Evolutionary conservation across 495 filamentous ascomycete species (phyloP).

Genomic region (Xeromyces bisporus): DNA sequence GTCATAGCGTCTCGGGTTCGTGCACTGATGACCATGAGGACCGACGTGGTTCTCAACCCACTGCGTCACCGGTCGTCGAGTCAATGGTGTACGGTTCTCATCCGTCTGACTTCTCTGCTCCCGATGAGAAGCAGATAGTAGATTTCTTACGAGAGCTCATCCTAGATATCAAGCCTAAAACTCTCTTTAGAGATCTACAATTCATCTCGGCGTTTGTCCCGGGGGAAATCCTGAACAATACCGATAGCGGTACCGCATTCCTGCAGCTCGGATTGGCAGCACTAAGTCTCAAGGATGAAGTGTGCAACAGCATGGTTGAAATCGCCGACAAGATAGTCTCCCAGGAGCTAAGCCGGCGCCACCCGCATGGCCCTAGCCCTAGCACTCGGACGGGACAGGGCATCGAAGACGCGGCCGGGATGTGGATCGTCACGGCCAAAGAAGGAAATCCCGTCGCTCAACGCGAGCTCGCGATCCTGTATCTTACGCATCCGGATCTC

Average conservation of each 20-base stretch:
- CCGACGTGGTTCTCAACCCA: conserved; percentile 6
- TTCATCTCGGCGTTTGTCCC: conserved; percentile 91
- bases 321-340: conserved; percentile 34
- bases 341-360: conserved; percentile 25
- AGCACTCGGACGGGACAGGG: conserved; percentile 23
- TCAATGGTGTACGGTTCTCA: conserved; percentile 24
- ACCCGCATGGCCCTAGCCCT: conserved; percentile 20
- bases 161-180: conserved; percentile 63
- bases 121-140: conserved; percentile 46
- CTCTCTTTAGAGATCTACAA: conserved; percentile 87
- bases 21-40: conserved; percentile 5
- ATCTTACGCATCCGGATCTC: conserved; percentile 81
- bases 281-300: conserved; percentile 73
- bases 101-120: conserved; percentile 21
- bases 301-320: conserved; percentile 81
- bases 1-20: conserved; percentile 22
- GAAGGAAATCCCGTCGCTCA: conserved; percentile 88
- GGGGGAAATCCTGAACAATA: conserved; percentile 61
- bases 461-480: conserved; percentile 85
- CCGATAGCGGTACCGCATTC: conserved; percentile 78
- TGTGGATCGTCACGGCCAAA: conserved; percentile 90
- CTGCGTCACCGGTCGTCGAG: conserved; percentile 14
- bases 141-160: conserved; percentile 67
- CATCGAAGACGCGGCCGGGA: conserved; percentile 71
- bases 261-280: conserved; percentile 87